phyloP scores from a whole-genome alignment of 2,329 filamentous ascomycete genomes.

The Colletotrichum costaricense region DNA sequence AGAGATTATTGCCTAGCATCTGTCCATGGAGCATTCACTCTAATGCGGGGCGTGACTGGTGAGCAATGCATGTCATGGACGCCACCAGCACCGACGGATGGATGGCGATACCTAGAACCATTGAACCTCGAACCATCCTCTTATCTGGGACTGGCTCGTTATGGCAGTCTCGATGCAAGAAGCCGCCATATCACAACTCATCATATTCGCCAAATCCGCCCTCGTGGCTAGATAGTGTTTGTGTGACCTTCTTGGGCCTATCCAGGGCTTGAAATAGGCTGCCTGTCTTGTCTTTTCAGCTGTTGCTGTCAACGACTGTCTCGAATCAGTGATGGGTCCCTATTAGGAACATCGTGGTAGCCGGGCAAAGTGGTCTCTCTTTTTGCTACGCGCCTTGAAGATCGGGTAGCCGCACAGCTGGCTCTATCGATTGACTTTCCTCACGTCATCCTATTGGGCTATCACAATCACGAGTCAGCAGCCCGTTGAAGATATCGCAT shows the following conservation, averaged over 20 bases:
- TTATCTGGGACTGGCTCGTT: neutral
- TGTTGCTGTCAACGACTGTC: slow-evolving; percentile 25
- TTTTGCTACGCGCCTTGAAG: neutral
- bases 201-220: neutral
- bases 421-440: neutral
- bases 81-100: neutral
- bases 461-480: neutral
- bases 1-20: neutral
- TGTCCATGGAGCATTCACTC: neutral
- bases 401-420: slow-evolving; percentile 19
- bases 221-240: neutral
- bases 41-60: neutral
- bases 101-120: neutral
- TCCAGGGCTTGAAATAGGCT: neutral
- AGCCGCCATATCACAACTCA: neutral
- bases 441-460: slow-evolving; percentile 10
- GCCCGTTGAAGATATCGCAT: slow-evolving; percentile 15
- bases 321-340: neutral
- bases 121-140: neutral
- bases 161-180: neutral
- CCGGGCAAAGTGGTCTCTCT: neutral
- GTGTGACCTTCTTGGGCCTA: neutral
- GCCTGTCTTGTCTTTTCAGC: slow-evolving; percentile 8
- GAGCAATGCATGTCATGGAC: neutral
- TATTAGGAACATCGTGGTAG: neutral